Percentiles rank a stretch among this genome's conserved stretches.
Evolutionary conservation across 768 basidiomycete genomes (phyloP).

Genomic region (Pleurotus sapidus): DNA sequence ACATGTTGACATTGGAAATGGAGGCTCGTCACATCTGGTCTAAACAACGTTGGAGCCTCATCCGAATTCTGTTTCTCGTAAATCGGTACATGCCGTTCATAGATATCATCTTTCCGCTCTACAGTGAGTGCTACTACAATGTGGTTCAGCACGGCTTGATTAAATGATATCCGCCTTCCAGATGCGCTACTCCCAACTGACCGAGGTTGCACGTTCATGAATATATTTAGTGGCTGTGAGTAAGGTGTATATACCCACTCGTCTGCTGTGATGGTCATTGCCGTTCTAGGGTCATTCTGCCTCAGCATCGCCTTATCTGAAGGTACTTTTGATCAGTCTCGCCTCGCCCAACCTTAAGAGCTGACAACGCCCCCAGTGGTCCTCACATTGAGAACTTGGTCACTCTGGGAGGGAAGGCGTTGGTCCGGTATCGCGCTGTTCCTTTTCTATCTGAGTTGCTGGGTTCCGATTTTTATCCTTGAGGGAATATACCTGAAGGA

Average conservation of each 20-base stretch:
- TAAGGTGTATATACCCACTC: too few species aligned
- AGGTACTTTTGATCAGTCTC: neutral
- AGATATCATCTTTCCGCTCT: neutral
- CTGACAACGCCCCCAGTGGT: neutral
- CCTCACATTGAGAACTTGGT: conserved; percentile 2
- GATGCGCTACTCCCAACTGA: neutral
- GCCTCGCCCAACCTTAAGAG: too few species aligned
- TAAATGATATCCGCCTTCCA: neutral
- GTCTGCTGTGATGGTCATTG: too few species aligned
- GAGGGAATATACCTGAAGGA: neutral
- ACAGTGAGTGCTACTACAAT: neutral
- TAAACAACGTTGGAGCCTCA: neutral
- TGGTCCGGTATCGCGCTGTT: neutral
- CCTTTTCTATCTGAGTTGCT: neutral
- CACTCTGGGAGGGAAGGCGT: neutral
- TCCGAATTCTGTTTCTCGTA: neutral
- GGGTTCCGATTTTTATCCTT: neutral
- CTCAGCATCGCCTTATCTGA: neutral
- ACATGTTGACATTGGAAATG: neutral
- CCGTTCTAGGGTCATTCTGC: neutral
- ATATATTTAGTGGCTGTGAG: conserved; percentile 3
- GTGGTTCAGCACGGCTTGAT: too few species aligned
- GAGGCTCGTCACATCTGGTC: neutral
- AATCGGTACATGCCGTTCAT: neutral
- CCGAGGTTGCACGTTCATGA: neutral